phyloP scores from a whole-genome alignment of 2,329 filamentous ascomycete genomes.

The Trichoderma aggressivum region DNA sequence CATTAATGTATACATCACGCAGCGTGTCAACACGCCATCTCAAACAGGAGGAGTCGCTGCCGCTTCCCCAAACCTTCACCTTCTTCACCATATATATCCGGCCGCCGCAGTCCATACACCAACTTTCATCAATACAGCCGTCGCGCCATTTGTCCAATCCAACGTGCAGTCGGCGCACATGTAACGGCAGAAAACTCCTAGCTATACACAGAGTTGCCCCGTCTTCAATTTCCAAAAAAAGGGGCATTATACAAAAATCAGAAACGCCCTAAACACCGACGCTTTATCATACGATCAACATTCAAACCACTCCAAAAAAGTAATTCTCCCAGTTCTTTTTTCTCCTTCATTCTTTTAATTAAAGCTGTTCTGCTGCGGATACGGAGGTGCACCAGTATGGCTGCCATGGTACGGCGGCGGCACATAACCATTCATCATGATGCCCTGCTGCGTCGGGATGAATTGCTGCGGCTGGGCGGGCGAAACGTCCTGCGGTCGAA shows the following conservation, averaged over 20 bases:
- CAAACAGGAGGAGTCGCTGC: neutral
- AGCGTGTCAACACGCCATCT: neutral
- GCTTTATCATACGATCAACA: neutral
- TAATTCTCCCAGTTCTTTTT: too few species aligned
- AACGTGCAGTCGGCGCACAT: neutral
- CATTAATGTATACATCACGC: neutral
- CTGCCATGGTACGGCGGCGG: slow-evolving; percentile 21
- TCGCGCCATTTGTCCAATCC: neutral
- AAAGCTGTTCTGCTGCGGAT: slow-evolving; percentile 21
- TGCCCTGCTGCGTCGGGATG: slow-evolving; percentile 24
- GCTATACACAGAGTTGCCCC: neutral
- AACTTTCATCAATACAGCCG: neutral
- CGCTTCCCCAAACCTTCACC: neutral
- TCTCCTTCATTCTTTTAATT: neutral
- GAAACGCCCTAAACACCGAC: slow-evolving; percentile 13
- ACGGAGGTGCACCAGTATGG: slow-evolving; percentile 18
- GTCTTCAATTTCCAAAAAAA: neutral
- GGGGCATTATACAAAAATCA: neutral
- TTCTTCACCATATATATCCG: neutral
- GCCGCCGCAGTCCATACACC: neutral
- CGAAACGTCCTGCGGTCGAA: slow-evolving; percentile 23
- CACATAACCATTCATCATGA: slow-evolving; percentile 24
- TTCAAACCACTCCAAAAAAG: neutral
- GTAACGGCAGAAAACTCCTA: neutral
- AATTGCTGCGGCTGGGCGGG: slow-evolving; percentile 18